Base-by-base conservation (phyloP, 129 eudicot genomes). In the Apium graveolens region DNA sequence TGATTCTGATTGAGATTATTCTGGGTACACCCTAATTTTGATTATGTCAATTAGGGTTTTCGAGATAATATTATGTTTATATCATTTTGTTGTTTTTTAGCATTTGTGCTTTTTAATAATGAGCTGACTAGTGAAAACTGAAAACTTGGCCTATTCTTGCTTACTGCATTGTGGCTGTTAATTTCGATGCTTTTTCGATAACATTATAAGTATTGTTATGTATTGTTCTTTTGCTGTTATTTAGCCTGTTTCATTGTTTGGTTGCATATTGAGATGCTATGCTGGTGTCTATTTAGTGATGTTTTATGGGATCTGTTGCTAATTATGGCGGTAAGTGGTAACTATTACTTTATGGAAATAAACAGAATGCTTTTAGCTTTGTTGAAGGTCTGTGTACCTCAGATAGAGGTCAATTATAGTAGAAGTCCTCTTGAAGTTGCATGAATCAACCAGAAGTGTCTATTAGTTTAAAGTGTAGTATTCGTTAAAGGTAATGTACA, bases 1-100 rank as follows among this genome's bases (percentile, higher is more conserved):
- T 13, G 86, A 80, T 21, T 83, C 87, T 1, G 87, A 86, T 8
- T 86, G 84, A 51, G 37, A 38, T 38, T 38, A 38, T 38, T 70
- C 63, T 76, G 73, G 76, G 83, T 73, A 73, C 12, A 4, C 57
- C 75, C 75, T 69, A 44, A 24, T 68, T 79, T 2, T 35, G 69
- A 77, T 77, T 11, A 16, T 3, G 71, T 62, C 72, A 77, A 77
- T 77, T 62, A 77, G 80, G 72, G 53, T 62, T 76, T 39, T 57
- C 60, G 44, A 62, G 73, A 51, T 55, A 32, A 20, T 0, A 31
- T 66, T 42, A 76, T 60, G 80, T 77, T 77, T 34, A 77, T 77
- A 62, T 76, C 60, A 29, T 55, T 76, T 53, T 77, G 46, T 39
- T 77, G 39, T 20, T 60, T 20, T 60, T 24, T 60, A 60, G 68